Conservation (phyloP, 495 filamentous ascomycete species). For the Lepidopterella palustris region DNA sequence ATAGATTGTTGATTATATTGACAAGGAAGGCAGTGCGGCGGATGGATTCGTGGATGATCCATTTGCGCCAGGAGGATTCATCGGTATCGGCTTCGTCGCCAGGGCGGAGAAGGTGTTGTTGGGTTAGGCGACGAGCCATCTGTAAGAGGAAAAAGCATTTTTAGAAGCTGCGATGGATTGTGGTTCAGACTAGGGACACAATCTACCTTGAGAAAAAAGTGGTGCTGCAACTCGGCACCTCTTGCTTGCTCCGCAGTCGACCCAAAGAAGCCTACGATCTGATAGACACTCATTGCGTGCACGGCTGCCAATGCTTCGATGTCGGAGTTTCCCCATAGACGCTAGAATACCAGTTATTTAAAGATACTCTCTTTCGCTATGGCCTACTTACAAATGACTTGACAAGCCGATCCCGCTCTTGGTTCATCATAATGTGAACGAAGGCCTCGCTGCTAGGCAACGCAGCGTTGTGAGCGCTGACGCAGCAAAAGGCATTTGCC, state of each 20-base stretch:
- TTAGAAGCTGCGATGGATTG: not conserved
- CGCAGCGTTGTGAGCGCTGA: not conserved
- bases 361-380: not conserved
- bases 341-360: not conserved
- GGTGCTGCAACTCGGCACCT: not conserved
- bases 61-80: not conserved
- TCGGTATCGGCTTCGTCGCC: not conserved
- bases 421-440: not conserved
- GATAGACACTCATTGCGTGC: not conserved
- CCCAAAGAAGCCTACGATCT: not conserved
- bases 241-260: not conserved
- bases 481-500: not conserved
- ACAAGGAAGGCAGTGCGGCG: not conserved
- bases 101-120: not conserved
- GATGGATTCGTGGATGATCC: not conserved
- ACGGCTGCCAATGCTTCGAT: not conserved
- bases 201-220: not conserved
- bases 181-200: not conserved
- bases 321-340: not conserved
- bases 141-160: not conserved
- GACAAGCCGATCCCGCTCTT: not conserved
- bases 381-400: not conserved
- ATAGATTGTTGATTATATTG: not conserved
- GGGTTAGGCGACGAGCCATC: not conserved
- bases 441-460: not conserved